Evolutionary conservation across 2,329 filamentous ascomycete genomes (phyloP), one percentile per base, ranked within the genome.

Genomic region (Sporothrix curviconia): DNA sequence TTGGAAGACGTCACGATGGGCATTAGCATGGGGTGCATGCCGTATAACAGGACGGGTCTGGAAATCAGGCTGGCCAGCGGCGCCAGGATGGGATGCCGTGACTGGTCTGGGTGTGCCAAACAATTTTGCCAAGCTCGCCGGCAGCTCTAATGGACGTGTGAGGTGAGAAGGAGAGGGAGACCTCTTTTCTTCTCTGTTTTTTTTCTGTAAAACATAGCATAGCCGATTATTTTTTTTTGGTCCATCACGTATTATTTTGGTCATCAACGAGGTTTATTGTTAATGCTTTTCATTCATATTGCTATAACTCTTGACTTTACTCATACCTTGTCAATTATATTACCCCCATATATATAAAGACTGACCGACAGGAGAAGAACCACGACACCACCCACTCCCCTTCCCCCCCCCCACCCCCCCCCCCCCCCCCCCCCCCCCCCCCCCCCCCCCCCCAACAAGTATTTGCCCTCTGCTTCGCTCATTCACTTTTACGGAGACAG

Each of bases 51-150:
- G 3, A 69, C 68, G 1, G n/a, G 60, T 65, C 1, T 63, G 56
- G 17, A 68, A 70, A 2, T 66, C 67, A 1, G 77, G 76, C 0
- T 81, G 78, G 76, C 68, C 71, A 15, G 74, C 76, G 3, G 64
- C 63, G 7, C 59, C 66, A 54, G 78, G 78, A 0, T 81, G 72
- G 64, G 78, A 81, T 60, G 70, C 73, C 1, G 73, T 78, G 3
- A 79, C 78, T 1, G 78, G 83, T 50, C 59, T 80, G 19, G 78
- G 78, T 0, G 73, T 76, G 36, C 72, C 77, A 0, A 68, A 67
- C 37, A 69, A 76, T 37, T 78, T 78, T 65, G 59, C 65, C 7
- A 67, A 69, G 62, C 64, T 76, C 9, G 32, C 60, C n/a, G 22
- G 57, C 44, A 15, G 49, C 55, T 1, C 46, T 55, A 28, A 12